phyloP scores from a whole-genome alignment of 345 rosid genomes.

The Pistacia atlantica region DNA sequence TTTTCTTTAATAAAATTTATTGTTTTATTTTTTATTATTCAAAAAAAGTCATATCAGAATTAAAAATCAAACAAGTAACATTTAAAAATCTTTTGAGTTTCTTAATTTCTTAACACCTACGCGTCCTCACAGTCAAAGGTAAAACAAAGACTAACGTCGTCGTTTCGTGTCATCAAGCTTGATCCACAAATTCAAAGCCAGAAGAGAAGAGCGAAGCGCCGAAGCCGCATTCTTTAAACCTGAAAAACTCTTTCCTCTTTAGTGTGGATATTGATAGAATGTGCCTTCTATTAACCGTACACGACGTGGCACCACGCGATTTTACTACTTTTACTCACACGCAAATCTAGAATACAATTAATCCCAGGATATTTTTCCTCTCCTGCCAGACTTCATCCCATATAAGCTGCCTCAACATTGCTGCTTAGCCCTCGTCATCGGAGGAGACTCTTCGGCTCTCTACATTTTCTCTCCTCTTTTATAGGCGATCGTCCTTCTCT shows the following conservation, averaged over 20 bases:
- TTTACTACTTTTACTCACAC: conserved; percentile 5
- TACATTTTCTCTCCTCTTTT: not conserved
- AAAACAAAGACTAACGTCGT: too few species aligned
- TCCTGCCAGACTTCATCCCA: not conserved
- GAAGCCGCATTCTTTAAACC: not conserved
- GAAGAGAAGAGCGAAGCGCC: not conserved
- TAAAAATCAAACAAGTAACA: too few species aligned
- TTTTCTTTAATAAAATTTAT: too few species aligned
- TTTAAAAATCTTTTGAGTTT: too few species aligned
- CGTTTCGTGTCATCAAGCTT: too few species aligned
- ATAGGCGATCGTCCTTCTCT: conserved; percentile 10
- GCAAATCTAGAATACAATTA: not conserved
- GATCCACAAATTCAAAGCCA: conserved; percentile 5
- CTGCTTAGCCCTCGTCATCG: conserved; percentile 4
- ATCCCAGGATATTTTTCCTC: conserved; percentile 7
- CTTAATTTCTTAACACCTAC: too few species aligned
- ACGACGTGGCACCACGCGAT: conserved; percentile 22
- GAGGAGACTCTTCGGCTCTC: conserved; percentile 6
- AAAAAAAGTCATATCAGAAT: too few species aligned
- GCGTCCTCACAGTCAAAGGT: too few species aligned
- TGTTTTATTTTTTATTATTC: too few species aligned
- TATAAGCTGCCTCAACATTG: conserved; percentile 16
- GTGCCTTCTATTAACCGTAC: not conserved
- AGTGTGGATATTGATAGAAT: not conserved
- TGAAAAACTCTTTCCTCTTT: not conserved